Evolutionary conservation across 2,329 filamentous ascomycete species (phyloP).

Genomic region (Talaromyces funiculosus): DNA sequence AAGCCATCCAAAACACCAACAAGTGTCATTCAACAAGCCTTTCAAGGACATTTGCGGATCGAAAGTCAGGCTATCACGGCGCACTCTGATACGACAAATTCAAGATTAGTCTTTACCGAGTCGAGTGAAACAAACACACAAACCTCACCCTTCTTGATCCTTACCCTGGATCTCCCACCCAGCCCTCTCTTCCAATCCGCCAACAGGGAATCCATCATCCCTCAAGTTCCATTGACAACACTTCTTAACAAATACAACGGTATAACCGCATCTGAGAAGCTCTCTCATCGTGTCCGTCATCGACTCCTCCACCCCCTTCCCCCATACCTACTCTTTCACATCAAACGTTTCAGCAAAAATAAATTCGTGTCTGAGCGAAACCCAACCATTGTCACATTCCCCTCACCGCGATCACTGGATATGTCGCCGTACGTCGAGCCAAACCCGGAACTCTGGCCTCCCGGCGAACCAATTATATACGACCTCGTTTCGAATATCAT

Average conservation of each 20-base stretch:
- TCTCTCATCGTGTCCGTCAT: slow-evolving; percentile 83
- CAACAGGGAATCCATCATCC: slow-evolving; percentile 91
- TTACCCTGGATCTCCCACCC: slow-evolving; percentile 86
- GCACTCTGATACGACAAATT: slow-evolving; percentile 71
- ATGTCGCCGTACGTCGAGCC: slow-evolving; percentile 89
- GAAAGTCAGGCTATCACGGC: slow-evolving; percentile 93
- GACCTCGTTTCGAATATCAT: slow-evolving; percentile 93
- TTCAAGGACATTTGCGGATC: slow-evolving; percentile 86
- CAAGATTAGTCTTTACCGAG: slow-evolving; percentile 89
- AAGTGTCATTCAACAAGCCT: slow-evolving; percentile 84
- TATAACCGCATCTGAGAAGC: slow-evolving; percentile 75
- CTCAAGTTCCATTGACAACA: slow-evolving; percentile 64
- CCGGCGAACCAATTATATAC: slow-evolving; percentile 82
- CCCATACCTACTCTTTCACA: slow-evolving; percentile 85
- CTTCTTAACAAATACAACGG: slow-evolving; percentile 94
- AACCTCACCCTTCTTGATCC: slow-evolving; percentile 74
- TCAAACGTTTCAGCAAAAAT: slow-evolving; percentile 95
- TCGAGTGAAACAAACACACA: slow-evolving; percentile 74
- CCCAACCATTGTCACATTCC: slow-evolving; percentile 96
- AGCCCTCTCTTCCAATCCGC: slow-evolving; percentile 96
- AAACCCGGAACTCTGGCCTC: slow-evolving; percentile 63
- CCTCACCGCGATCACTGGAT: slow-evolving; percentile 74
- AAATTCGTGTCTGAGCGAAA: slow-evolving; percentile 96
- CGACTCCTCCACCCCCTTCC: slow-evolving; percentile 84
- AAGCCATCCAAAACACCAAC: slow-evolving; percentile 62